A percentile compares a stretch with the other conserved stretches of the same genome.
Conservation (phyloP, 83 land plant species). For the Diphasiastrum complanatum region DNA sequence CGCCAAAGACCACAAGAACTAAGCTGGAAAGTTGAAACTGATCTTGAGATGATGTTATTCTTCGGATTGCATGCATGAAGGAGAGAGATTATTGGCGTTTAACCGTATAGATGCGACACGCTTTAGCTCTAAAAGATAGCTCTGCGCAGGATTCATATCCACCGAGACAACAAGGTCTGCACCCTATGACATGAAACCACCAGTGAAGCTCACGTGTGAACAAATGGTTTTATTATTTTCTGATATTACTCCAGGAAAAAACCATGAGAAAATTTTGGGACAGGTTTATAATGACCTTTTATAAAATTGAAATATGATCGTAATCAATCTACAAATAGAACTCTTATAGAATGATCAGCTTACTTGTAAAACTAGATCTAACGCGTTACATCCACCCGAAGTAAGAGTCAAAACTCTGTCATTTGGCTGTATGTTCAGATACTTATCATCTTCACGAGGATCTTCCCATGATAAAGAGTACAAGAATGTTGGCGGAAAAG, state of each 20-base stretch:
- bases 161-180: constrained; percentile 2
- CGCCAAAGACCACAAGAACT: no score
- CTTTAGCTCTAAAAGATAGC: constrained; percentile 13
- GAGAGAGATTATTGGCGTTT: not conserved
- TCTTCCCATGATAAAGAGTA: constrained; percentile 15
- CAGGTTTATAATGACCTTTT: not conserved
- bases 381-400: constrained; percentile 11
- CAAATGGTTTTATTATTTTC: no score
- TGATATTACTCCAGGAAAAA: no score
- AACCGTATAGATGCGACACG: not conserved
- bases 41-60: no score
- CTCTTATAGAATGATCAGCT: not conserved
- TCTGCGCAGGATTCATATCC: constrained; percentile 12
- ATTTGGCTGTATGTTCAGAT: constrained; percentile 1
- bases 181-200: not conserved
- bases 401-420: constrained; percentile 11
- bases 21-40: no score
- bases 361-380: constrained; percentile 11
- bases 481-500: constrained; percentile 11
- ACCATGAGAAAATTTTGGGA: not conserved
- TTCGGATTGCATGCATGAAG: no score
- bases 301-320: not conserved
- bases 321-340: not conserved
- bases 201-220: no score
- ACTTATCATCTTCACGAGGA: constrained; percentile 18